Percentiles rank a stretch among this genome's conserved stretches.
These are phyloP conservation scores for Tolypocladium tropicale DNA, from an alignment of 2,329 filamentous ascomycete genomes.

Conservation along the genomic window DNA sequence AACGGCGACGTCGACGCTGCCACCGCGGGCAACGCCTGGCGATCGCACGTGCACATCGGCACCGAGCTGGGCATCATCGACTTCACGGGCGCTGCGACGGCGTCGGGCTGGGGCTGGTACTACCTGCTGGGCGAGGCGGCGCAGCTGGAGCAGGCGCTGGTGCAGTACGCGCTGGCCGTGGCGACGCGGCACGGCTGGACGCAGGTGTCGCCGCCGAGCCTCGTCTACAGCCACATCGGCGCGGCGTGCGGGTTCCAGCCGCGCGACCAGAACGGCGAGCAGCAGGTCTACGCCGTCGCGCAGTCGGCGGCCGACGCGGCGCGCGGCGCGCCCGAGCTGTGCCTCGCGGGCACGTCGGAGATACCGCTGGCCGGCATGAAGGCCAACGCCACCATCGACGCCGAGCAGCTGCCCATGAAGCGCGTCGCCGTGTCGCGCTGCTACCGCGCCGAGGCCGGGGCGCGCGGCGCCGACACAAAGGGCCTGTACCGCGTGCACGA, in stretches of 20 bases:
- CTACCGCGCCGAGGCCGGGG: conserved; percentile 90
- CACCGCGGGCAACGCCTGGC: conserved; percentile 32
- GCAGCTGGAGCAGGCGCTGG: conserved; percentile 84
- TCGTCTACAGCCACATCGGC: conserved; percentile 88
- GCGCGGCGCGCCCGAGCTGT: conserved; percentile 55
- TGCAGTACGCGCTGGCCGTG: conserved; percentile 73
- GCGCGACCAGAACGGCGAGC: conserved; percentile 79
- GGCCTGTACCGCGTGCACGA: conserved; percentile 95
- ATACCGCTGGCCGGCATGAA: conserved; percentile 90
- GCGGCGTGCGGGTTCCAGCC: conserved; percentile 91
- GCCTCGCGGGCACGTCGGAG: conserved; percentile 82
- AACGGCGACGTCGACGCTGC: conserved; percentile 5
- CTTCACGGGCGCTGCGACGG: conserved; percentile 70
- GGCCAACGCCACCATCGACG: conserved; percentile 59
- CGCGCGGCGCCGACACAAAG: conserved; percentile 81
- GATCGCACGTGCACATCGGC: conserved; percentile 81
- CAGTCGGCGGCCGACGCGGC: conserved; percentile 53
- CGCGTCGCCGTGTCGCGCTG: conserved; percentile 80
- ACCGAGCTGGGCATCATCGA: conserved; percentile 81
- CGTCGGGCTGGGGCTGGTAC: conserved; percentile 96
- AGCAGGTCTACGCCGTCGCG: conserved; percentile 77
- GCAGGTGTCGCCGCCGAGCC: conserved; percentile 71
- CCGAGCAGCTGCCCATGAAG: conserved; percentile 61
- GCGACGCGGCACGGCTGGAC: conserved; percentile 68
- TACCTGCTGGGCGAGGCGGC: conserved; percentile 88